A percentile compares a stretch with the other conserved stretches of the same genome.
Conservation (phyloP, 257 asterid genomes). For the Gardenia jasminoides region DNA sequence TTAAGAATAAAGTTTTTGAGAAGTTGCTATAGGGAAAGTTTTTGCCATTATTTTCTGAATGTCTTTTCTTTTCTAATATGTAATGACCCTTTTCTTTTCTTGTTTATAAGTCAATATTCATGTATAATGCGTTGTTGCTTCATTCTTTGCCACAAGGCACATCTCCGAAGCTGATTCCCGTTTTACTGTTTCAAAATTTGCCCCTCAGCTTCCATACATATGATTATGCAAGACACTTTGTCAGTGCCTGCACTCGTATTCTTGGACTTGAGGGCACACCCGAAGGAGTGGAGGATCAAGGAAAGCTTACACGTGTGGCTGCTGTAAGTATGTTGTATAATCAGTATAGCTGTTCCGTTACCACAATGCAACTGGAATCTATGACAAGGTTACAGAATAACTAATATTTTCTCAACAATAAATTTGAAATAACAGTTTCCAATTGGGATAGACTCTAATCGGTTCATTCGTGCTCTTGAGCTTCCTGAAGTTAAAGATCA, state of each 20-base stretch:
- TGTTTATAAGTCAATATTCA: neutral
- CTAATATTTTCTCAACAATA: neutral
- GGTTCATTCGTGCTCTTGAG: slow-evolving; percentile 83
- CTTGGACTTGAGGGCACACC: slow-evolving; percentile 97
- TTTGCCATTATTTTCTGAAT: neutral
- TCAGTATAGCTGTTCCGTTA: neutral
- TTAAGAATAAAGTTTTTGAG: neutral
- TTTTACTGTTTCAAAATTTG: slow-evolving; percentile 20
- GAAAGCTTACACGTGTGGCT: slow-evolving; percentile 93
- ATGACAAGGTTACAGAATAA: neutral
- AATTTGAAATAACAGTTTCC: slow-evolving; percentile 59
- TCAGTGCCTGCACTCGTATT: slow-evolving; percentile 93
- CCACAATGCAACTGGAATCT: neutral
- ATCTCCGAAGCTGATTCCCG: slow-evolving; percentile 15
- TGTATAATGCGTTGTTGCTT: neutral
- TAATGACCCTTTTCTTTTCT: no score
- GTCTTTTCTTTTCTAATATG: neutral
- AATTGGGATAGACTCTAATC: slow-evolving; percentile 86
- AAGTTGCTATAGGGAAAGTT: neutral
- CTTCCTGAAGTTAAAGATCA: slow-evolving; percentile 51
- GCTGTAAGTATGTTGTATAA: slow-evolving; percentile 54
- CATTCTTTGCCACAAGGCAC: neutral
- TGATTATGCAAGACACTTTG: slow-evolving; percentile 93
- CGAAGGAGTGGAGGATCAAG: slow-evolving; percentile 97
- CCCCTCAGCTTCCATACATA: slow-evolving; percentile 87